Evolutionary conservation across 495 filamentous ascomycete genomes (phyloP), one percentile per base, ranked within the genome.

Genomic region (Daldinia bambusicola): DNA sequence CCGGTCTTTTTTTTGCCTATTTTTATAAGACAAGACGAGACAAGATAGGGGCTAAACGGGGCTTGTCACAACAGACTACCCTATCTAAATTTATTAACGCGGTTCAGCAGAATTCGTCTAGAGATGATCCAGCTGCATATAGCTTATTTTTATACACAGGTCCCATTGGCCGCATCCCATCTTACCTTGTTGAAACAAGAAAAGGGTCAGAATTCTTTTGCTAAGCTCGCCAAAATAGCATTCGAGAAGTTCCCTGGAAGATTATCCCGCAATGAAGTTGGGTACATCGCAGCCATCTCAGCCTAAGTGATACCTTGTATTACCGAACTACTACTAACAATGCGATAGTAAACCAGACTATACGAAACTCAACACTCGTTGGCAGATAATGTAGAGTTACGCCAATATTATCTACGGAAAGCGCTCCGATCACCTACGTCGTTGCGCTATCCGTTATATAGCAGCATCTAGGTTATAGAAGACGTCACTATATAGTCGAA

Each of bases 381-480:
- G 45, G 13, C 26, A 26, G 32, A 37, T 50, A 55, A 40, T 32
- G 16, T 55, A 14, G 55, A 20, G 30, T 61, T 10, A 57, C 9
- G 10, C 7, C 40, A 16, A n/a, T 16, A 51, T 43, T 63, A 55
- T 74, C 67, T 63, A 58, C 70, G 67, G 70, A 68, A 65, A 68
- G 64, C 53, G 60, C 26, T 61, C 66, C 60, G 61, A 45, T 51
- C 52, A 37, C 16, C 58, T 32, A 45, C 20, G n/a, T 20, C 34
- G 41, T 71, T 34, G 63, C 61, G 57, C 63, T 59, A 68, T 66
- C 70, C 61, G 69, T n/a, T 61, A 56, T 43, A 52, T n/a, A 51
- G 51, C 36, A 51, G 55, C 36, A 51, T 51, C 63, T 69, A 63
- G 59, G 37, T 32, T 69, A 74, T 71, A 72, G 34, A 55, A 59